Percentiles rank a stretch among this genome's conserved stretches.
phyloP scores from a whole-genome alignment of 371 early-diverging fungal genomes.

The Apophysomyces variabilis region DNA sequence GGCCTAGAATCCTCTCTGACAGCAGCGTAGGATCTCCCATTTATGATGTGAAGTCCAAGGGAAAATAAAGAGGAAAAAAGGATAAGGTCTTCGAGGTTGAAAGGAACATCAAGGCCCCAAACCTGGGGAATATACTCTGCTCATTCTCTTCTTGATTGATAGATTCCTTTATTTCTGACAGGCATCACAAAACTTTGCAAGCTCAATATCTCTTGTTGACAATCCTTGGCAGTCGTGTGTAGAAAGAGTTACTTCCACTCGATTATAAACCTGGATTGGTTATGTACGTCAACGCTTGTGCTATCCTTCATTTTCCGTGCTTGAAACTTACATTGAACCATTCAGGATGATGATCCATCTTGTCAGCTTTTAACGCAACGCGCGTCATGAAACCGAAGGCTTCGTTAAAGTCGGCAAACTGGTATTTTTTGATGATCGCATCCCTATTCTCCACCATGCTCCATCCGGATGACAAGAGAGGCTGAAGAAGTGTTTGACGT shows the following conservation, averaged over 20 bases:
- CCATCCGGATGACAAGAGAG: slow-evolving; percentile 68
- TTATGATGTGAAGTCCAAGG: no score
- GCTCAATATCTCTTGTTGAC: slow-evolving; percentile 75
- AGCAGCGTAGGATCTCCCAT: no score
- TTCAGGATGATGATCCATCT: slow-evolving; percentile 94
- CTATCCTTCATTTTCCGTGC: neutral
- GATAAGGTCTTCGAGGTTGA: no score
- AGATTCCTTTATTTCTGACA: slow-evolving; percentile 2
- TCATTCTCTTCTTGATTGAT: no score
- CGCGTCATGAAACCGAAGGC: slow-evolving; percentile 96
- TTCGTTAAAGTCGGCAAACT: slow-evolving; percentile 82
- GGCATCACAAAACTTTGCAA: slow-evolving; percentile 77
- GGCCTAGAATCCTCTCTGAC: no score
- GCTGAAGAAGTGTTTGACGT: slow-evolving; percentile 51
- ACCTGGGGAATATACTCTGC: no score
- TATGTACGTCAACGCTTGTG: neutral
- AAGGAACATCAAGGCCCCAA: no score
- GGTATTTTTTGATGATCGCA: slow-evolving; percentile 79
- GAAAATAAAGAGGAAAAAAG: no score
- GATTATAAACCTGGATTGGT: slow-evolving; percentile 79
- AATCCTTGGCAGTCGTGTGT: slow-evolving; percentile 92
- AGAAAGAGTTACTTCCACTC: slow-evolving; percentile 85
- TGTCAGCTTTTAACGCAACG: slow-evolving; percentile 90
- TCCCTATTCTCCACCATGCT: slow-evolving; percentile 69
- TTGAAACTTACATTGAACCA: slow-evolving; percentile 82